Evolutionary conservation across 176 grass and related monocot genomes (phyloP).

Genomic region (Aegilops umbellulata): DNA sequence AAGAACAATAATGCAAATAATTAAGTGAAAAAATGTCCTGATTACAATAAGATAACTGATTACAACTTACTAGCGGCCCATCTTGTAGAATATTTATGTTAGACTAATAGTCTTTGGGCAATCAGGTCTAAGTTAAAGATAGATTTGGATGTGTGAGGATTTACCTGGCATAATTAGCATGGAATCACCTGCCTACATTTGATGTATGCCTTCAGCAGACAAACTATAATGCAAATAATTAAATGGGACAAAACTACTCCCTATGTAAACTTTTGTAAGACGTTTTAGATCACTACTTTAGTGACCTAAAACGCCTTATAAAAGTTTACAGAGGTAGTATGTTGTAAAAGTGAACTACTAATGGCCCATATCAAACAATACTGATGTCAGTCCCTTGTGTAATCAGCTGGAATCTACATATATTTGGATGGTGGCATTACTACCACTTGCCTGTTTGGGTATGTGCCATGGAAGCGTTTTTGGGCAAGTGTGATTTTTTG

Average conservation of each 20-base stretch:
- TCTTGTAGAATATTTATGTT: neutral
- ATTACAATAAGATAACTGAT: neutral
- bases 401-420: neutral
- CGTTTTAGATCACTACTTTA: no score
- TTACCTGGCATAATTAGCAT: neutral
- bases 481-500: neutral
- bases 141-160: neutral
- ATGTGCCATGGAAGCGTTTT: conserved; percentile 1
- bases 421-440: conserved; percentile 7
- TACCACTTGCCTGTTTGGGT: neutral
- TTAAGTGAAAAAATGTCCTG: neutral
- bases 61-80: neutral
- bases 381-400: neutral
- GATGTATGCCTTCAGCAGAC: neutral
- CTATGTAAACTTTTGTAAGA: no score
- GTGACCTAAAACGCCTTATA: no score
- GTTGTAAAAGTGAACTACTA: neutral
- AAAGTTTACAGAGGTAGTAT: neutral
- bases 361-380: neutral
- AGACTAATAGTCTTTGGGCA: neutral
- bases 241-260: neutral
- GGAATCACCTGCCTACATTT: neutral
- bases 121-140: neutral
- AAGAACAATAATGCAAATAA: neutral
- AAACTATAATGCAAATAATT: neutral